phyloP scores from a whole-genome alignment of 345 rosid genomes.

The Triadica sebifera region DNA sequence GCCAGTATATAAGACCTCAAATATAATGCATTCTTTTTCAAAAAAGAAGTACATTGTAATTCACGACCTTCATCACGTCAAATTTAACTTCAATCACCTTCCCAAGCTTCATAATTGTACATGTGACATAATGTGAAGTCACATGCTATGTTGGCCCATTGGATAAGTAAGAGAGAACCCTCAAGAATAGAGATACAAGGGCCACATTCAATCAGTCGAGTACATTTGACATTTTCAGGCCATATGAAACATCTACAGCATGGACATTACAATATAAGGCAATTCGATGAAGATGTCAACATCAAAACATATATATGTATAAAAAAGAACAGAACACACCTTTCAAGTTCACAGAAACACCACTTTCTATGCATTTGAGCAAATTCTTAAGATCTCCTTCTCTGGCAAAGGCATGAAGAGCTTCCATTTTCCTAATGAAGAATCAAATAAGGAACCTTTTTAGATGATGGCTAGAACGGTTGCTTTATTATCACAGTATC shows the following conservation, averaged over 20 bases:
- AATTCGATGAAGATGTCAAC: background rate
- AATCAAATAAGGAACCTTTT: conserved; percentile 4
- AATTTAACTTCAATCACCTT: background rate
- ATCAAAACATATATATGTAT: background rate
- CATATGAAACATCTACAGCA: background rate
- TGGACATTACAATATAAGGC: background rate
- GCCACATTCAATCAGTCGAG: background rate
- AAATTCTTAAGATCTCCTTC: conserved; percentile 78
- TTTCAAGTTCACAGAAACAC: conserved; percentile 62
- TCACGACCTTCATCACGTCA: background rate
- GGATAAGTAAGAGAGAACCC: background rate
- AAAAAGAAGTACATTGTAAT: background rate
- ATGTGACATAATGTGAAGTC: background rate
- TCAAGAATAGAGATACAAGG: background rate
- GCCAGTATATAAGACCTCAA: background rate
- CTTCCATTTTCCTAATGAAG: conserved; percentile 74
- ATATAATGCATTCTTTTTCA: background rate
- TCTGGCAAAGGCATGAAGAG: conserved; percentile 83
- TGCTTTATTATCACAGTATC: background rate
- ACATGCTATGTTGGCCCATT: background rate
- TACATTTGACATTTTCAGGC: background rate
- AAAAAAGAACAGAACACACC: conserved; percentile 38
- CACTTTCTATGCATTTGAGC: conserved; percentile 65
- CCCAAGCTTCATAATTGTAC: background rate
- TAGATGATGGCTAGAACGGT: conserved; percentile 1